Evolutionary conservation across 345 rosid species (phyloP), one percentile per base, ranked within the genome.

Genomic region (Camelina hispida): DNA sequence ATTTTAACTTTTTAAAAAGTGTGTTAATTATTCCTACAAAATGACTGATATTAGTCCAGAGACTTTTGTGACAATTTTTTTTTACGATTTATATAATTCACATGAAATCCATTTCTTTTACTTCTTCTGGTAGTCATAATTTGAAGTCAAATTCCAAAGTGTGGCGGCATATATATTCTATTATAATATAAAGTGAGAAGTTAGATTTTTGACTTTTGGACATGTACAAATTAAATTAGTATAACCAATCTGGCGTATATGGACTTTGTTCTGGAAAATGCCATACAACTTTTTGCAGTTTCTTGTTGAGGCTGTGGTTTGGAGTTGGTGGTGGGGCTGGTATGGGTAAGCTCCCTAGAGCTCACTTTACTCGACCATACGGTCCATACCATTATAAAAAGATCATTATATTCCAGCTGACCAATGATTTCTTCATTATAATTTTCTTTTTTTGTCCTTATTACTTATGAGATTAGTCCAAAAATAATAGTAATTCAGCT

Each of bases 141-240:
- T 68, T 22, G 65, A 61, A 76, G 75, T 76, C 75, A 76, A 68
- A 62, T 16, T 76, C 51, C 17, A 44, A 62, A 69, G 20, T 54
- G 23, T 54, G 70, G 70, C 51, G 43, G 75, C 71, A 48, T 61
- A 12, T 11, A 3, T 51, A 59, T 44, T 42, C 3, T 51, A 67
- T 44, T 42, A 23, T 69, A 62, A 32, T 35, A 13, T 15, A 61
- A 61, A 69, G 51, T 62, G 55, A 28, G 47, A 54, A 34, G 71
- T 62, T 35, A 54, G 9, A 54, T 17, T 62, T 34, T 68, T 40
- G 9, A 68, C 65, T 62, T 62, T 54, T 50, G 46, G 23, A 34
- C 16, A 35, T 53, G 38, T 18, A 22, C 20, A 43, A 44, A 5
- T 20, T 43, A n/a, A 62, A 32, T 43, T 34, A 62, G 10, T 50